Evolutionary conservation across 2,329 filamentous ascomycete genomes (phyloP).

Genomic region (Ophiocordyceps polyrhachis-furcata): DNA sequence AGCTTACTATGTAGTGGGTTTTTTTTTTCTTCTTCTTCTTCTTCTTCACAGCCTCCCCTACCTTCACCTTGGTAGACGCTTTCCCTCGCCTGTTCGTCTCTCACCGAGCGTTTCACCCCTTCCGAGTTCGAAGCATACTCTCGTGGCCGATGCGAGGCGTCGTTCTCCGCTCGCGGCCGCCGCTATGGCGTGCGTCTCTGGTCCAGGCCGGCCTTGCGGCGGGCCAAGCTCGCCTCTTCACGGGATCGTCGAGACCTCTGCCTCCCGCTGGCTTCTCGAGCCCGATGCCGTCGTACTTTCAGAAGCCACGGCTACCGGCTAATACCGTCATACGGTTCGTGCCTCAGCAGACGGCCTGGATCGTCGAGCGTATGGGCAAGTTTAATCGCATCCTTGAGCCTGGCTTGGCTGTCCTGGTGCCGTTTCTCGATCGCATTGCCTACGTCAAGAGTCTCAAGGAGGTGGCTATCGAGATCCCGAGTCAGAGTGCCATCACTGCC

Average conservation of each 20-base stretch:
- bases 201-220: neutral
- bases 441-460: slow-evolving; percentile 98
- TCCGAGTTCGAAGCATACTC: neutral
- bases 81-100: neutral
- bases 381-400: slow-evolving; percentile 88
- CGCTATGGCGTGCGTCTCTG: slow-evolving; percentile 2
- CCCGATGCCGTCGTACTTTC: slow-evolving; percentile 56
- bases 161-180: slow-evolving; percentile 1
- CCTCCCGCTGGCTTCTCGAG: slow-evolving; percentile 13
- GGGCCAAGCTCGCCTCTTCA: slow-evolving; percentile 9
- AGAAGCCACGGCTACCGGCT: slow-evolving; percentile 54
- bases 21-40: no score
- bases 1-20: no score
- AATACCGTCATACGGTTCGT: slow-evolving; percentile 95
- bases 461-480: slow-evolving; percentile 87
- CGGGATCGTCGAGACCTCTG: slow-evolving; percentile 13
- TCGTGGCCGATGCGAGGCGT: slow-evolving; percentile 3
- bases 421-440: slow-evolving; percentile 85
- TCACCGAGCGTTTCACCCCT: neutral
- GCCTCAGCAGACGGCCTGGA: slow-evolving; percentile 98
- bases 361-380: slow-evolving; percentile 98
- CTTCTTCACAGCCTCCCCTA: no score
- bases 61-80: neutral
- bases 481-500: slow-evolving; percentile 92
- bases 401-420: slow-evolving; percentile 72